Base-by-base conservation (phyloP, 768 basidiomycete species). In the Fistulinella prunicolor region DNA sequence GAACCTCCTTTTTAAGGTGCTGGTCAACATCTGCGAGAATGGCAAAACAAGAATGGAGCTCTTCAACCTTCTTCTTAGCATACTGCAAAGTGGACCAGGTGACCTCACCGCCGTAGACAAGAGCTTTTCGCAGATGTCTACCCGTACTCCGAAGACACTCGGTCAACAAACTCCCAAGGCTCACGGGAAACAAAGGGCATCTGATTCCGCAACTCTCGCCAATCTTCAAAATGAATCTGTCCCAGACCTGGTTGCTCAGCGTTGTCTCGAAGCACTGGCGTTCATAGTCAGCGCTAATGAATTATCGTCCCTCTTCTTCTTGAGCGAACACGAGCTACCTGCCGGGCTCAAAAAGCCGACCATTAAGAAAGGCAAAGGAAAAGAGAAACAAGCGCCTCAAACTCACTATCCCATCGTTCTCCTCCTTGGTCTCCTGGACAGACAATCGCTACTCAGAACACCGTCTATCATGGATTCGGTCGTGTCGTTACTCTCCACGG, bases 11-110 rank as follows among this genome's bases (percentile, higher is more conserved):
- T 90, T 92, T 66, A 89, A 86, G 61, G 85, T 96, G 2, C 82
- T 99, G 29, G 85, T 92, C 54, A 95, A 98, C 63, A 76, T 99
- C 8, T 99, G 94, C 71, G 94, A 98, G 70, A 99, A 99, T 63
- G 73, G 82, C 3, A 90, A 87, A 61, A 94, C 95, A 0, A 80
- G 96, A 17, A 83, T 82, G 6, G 96, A 99, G 57, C 74, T 98
- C 20, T 89, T 99, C 76, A 96, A 94, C 61, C 79, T 97, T 13
- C 80, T 99, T 19, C 77, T 99, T n/a, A 86, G 82, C 51, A 91
- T 98, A 52, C 73, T 98, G 6, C 94, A 98, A 67, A 96, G 95
- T 57, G 95, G 95, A 13, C 86, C 94, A 3, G 92, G 89, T 16
- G 96, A 98, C 66, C 77, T 95, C 22, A 83, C 85, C 2, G 83